Evolutionary conservation across 305 asterid genomes (phyloP), one percentile per base, ranked within the genome.

Genomic region (Solanum chacoense): DNA sequence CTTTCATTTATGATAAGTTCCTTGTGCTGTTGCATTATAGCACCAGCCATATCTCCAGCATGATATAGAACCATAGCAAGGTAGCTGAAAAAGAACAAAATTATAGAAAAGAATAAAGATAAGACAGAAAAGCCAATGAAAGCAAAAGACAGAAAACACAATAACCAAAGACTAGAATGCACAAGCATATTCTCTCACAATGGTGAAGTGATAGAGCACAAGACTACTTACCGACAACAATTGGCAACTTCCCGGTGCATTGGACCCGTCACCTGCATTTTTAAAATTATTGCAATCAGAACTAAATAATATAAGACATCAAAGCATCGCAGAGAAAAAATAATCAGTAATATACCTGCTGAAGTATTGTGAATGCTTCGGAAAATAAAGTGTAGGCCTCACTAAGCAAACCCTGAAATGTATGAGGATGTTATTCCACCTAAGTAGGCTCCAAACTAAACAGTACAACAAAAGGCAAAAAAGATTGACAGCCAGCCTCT

Each of bases 21-120:
- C 94, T 95, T 95, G 93, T 96, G 99, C 85, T 96, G 99, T 92
- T 98, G 99, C 94, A 94, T 94, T 89, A 98, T 96, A 75, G 99
- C 99, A 88, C 96, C 98, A 91, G 96, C 96, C 98, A 95, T 96
- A 93, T 97, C 99, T 90, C 99, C 99, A 67, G 98, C 99, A 91
- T 97, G 98, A 93, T 97, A 96, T 91, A 96, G 91, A 89, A 98
- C 98, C 99, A 96, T 96, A 59, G 99, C 99, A 89, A 98, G 94
- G 93, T 96, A 98, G 86, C 99, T 98, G 92, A 37, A 88, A 85
- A 73, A 55, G 34, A 77, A 38, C 76, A 88, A 13, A 24, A 88
- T 71, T 87, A 42, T 35, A 36, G 50, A 77, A 35, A 40, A 90
- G 84, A 89, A 74, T 22, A 91, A 74, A 86, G 83, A 65, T 36